Base-by-base conservation (phyloP, 371 early-diverging fungal genomes). In the Zychaea mexicana region DNA sequence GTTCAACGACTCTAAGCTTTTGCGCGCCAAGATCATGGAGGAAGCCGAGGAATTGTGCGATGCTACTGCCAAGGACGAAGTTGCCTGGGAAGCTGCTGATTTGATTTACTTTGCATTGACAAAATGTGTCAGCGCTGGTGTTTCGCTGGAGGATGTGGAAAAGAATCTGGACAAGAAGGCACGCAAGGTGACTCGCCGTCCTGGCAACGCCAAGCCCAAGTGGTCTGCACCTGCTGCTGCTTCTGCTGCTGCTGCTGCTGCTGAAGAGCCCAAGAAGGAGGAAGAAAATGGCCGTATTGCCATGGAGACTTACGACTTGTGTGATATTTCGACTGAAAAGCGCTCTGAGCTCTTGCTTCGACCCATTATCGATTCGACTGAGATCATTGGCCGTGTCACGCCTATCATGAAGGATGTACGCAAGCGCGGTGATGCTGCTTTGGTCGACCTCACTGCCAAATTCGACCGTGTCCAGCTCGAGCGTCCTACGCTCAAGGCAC, bases 51-150 rank as follows among this genome's bases (percentile, higher is more conserved):
- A 97, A 76, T 73, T 98, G 26, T 92, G 94, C 61, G 88, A 92
- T 27, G 97, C 99, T 28, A 80, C 69, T 10, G 76, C 74, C 2
- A 77, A 77, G 27, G 88, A 89, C 1, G 94, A 97, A 2, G 88
- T 97, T 66, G 95, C 97, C 4, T 94, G 92, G 88, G 98, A 98
- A 74, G 92, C 97, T 26, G 98, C 99, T 24, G 99, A 98, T 71
- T 76, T 98, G 60, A 85, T 98, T 57, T 98, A 97, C 82, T 98
- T 98, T 85, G 90, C 94, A 4, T 77, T 98, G 53, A 89, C 87
- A 57, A 96, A 94, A 69, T 95, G 96, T 77, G 87, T 91, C 2
- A 84, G 86, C 32, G 76, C 81, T 32, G 97, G 95, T 36, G 96
- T 96, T 3, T 77, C 83, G 3, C 78, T 98, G 30, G 72, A 88